Evolutionary conservation across 208 protist species (phyloP), one percentile per base, ranked within the genome.

Genomic region (Acanthamoeba triangularis): DNA sequence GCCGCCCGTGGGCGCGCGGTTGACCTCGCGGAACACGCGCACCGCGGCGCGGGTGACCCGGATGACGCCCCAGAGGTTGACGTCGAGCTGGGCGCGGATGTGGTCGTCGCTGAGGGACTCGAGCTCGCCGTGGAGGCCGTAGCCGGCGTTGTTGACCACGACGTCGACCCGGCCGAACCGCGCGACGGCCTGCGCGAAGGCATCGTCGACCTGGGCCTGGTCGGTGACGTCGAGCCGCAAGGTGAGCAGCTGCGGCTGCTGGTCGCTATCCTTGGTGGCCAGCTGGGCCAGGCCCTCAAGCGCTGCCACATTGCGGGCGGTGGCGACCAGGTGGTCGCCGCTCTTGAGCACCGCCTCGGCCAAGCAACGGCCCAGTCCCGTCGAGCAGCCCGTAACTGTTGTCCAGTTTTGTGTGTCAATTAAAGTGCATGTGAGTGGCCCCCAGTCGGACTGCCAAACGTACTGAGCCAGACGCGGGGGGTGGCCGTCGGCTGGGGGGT

Each of bases 71-170:
- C 61, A 65, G 1, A 90, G 41, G 52, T 90, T 90, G 59, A 90
- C 84, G 23, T 90, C 52, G 59, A 90, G 84, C 44, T 23, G 44
- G 30, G 35, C 35, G 16, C 25, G 49, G n/a, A 65, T 65, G 14
- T 90, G 5, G 18, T 90, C 84, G 23, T 90, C 84, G 35, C 28
- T 90, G 23, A 90, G 7, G n/a, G 84, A 90, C 54, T 90, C 84
- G 35, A 90, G 23, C 59, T 90, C 84, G n/a, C 84, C 84, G 14
- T 52, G 13, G 10, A 93, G 35, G 74, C 65, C 82, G 49, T 76
- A 94, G 20, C 87, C 94, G 25, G 94, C 94, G 56, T 95, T 95
- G 90, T 95, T 95, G 49, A 95, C 90, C 8, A 95, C 47, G 0
- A 95, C 56, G 41, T 96, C 94, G 67, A 96, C 59, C 8, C 47